Conservation (phyloP, 208 protist genomes). For the Wallacemonas sp. region DNA sequence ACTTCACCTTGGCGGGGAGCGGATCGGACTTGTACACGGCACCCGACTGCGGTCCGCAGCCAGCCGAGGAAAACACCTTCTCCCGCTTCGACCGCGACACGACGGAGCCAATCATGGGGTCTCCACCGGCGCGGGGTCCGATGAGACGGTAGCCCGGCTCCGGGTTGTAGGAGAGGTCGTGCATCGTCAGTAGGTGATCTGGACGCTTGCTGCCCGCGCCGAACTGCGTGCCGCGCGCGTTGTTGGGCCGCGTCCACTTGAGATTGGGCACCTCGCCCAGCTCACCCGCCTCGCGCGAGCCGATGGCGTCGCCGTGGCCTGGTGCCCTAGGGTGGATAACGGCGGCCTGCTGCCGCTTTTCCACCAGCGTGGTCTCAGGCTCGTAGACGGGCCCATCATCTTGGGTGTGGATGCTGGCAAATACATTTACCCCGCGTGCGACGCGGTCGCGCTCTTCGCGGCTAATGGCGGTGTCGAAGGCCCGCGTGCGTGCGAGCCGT, state of each 20-base stretch:
- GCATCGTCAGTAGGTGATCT: conserved; percentile 29
- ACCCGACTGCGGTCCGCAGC: conserved; percentile 52
- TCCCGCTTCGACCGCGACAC: conserved; percentile 53
- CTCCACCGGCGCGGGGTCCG: conserved; percentile 48
- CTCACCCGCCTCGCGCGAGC: conserved; percentile 42
- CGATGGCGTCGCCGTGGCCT: conserved; percentile 58
- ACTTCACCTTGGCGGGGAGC: conserved; percentile 39
- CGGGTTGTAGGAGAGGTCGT: conserved; percentile 68
- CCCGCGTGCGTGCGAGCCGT: conserved; percentile 33
- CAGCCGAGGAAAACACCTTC: conserved; percentile 28
- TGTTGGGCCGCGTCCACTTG: conserved; percentile 47
- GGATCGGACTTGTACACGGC: conserved; percentile 46
- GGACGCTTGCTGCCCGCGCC: conserved; percentile 34
- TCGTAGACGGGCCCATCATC: conserved; percentile 10
- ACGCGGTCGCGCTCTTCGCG: conserved; percentile 40
- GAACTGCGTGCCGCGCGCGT: conserved; percentile 38
- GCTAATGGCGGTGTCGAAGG: conserved; percentile 49
- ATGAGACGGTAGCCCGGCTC: conserved; percentile 39
- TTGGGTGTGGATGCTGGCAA: neutral
- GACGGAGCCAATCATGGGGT: conserved; percentile 60
- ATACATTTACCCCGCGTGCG: neutral
- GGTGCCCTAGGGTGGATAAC: conserved; percentile 63
- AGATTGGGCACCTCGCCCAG: conserved; percentile 68
- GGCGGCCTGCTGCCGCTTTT: conserved; percentile 31
- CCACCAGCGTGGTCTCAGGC: conserved; percentile 28